phyloP scores from a whole-genome alignment of 2,329 filamentous ascomycete genomes.

The Neophaeococcomyces mojaviensis region DNA sequence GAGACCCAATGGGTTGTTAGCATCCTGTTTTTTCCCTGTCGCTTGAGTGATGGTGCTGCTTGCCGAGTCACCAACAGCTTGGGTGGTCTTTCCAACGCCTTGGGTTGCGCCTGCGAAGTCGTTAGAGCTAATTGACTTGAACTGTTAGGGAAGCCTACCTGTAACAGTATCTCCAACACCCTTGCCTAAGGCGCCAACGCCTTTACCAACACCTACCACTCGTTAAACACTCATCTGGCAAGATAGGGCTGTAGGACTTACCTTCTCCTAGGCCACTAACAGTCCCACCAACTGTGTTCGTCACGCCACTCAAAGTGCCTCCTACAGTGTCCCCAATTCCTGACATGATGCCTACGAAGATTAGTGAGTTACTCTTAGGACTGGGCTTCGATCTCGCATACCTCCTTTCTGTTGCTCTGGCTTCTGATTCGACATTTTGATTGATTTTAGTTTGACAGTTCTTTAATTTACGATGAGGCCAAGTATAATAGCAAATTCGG shows the following conservation, averaged over 20 bases:
- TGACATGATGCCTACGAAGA: neutral
- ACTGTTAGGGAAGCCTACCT: neutral
- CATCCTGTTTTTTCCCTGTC: conserved; percentile 5
- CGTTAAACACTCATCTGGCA: neutral
- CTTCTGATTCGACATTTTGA: conserved; percentile 6
- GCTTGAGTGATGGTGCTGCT: neutral
- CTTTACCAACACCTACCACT: conserved; percentile 1
- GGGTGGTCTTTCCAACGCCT: conserved; percentile 7
- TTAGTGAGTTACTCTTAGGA: neutral
- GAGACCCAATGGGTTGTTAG: conserved; percentile 7
- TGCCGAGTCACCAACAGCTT: conserved; percentile 5
- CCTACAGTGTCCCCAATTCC: conserved; percentile 6
- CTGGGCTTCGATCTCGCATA: neutral
- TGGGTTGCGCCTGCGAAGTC: neutral
- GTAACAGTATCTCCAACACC: conserved; percentile 8
- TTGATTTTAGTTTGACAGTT: neutral
- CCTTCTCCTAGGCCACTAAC: conserved; percentile 1
- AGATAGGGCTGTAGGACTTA: neutral
- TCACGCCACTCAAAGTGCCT: neutral
- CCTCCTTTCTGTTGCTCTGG: conserved; percentile 4
- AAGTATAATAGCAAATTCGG: neutral
- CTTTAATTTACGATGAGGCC: neutral
- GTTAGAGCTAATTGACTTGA: neutral
- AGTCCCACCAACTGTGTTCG: conserved; percentile 8
- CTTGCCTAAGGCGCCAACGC: neutral